A percentile compares a stretch with the other conserved stretches of the same genome.
These are phyloP conservation scores for Digitaria exilis DNA, from an alignment of 202 grass and related monocot species.

Conservation along the genomic window DNA sequence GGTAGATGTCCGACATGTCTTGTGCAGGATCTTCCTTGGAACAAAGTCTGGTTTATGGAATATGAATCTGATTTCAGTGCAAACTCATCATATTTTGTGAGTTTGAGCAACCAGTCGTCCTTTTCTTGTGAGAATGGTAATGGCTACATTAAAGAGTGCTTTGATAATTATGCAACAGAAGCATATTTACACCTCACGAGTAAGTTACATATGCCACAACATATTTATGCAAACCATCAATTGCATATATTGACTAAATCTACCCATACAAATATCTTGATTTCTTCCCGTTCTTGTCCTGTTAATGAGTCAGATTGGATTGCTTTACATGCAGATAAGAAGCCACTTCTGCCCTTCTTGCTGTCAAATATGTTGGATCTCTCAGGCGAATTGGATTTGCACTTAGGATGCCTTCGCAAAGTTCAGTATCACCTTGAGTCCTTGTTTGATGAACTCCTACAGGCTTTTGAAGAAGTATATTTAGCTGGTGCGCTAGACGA, in stretches of 20 bases:
- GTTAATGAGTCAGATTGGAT: constrained; percentile 21
- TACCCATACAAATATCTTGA: constrained; percentile 33
- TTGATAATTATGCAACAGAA: background rate
- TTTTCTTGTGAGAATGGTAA: constrained; percentile 37
- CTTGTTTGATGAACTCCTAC: constrained; percentile 38
- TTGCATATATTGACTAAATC: constrained; percentile 29
- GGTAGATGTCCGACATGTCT: constrained; percentile 16
- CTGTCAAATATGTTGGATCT: constrained; percentile 49
- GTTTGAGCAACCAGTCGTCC: constrained; percentile 23
- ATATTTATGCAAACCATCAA: background rate
- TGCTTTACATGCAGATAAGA: constrained; percentile 16
- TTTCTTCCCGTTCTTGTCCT: constrained; percentile 28
- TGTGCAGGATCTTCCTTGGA: constrained; percentile 33
- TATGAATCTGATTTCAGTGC: background rate
- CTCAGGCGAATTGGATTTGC: constrained; percentile 53
- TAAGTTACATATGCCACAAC: constrained; percentile 19
- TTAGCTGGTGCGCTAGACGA: constrained; percentile 32
- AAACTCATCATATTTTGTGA: constrained; percentile 24
- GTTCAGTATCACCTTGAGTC: constrained; percentile 61
- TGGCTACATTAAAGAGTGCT: background rate
- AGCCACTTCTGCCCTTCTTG: constrained; percentile 15
- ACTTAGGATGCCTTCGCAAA: constrained; percentile 51
- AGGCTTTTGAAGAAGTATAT: constrained; percentile 23
- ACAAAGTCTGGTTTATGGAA: constrained; percentile 31
- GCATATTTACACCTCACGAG: background rate